Evolutionary conservation across 2,329 filamentous ascomycete species (phyloP), one percentile per base, ranked within the genome.

Genomic region (Myriosclerotinia curreyana): DNA sequence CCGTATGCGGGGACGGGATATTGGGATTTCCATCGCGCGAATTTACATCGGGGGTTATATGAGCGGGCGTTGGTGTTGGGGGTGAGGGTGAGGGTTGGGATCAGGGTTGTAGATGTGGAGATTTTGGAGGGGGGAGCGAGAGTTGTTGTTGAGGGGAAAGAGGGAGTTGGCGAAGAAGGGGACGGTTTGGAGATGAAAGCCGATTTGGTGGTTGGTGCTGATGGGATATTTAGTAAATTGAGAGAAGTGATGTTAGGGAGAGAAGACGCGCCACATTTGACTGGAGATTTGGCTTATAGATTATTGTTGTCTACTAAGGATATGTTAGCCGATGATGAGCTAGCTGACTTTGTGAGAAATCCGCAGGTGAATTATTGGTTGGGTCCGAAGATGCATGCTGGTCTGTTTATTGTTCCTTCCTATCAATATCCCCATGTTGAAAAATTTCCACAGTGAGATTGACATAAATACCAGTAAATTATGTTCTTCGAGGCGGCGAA

Each of bases 21-120:
- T 74, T 80, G 78, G 76, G 73, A 82, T 20, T 80, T 81, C 14
- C 79, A 81, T 56, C 73, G 79, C 22, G 79, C 79, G 15, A 78
- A 82, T 69, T 73, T 82, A 6, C 80, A 82, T 64, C 72, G 75
- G 22, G 78, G 78, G 17, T 71, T 81, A 2, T 75, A 76, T 15
- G 71, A 77, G 28, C 73, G 78, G 17, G 79, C 79, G 1, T 68
- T 73, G 28, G 68, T 73, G 17, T 69, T 75, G 17, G 79, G 79
- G 0, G 77, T 76, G 0, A 76, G 36, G 70, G 74, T 74, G 48
- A 68, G 61, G 0, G 67, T 72, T 15, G 65, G 69, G 7, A 46
- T 72, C 15, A 74, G 76, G 6, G 66, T 34, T 71, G 75, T 42
- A 59, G 70, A 49, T 55, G 66, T 58, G 70, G 74, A 68, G 64